Evolutionary conservation across 257 asterid species (phyloP), one percentile per base, ranked within the genome.

Genomic region (Nicotiana obtusifolia): DNA sequence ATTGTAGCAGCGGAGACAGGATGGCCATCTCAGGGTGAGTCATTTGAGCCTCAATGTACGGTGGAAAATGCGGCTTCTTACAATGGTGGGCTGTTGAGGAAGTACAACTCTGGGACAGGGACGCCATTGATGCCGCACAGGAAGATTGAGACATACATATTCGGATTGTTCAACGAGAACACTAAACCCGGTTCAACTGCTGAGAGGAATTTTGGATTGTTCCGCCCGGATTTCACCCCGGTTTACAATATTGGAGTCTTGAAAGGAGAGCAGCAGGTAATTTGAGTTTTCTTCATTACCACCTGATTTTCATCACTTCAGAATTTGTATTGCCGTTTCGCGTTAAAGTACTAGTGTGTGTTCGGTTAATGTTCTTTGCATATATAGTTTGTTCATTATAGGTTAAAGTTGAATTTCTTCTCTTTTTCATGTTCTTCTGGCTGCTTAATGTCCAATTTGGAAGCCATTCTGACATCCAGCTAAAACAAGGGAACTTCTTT

Each of bases 1-100:
- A 89, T 95, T 3, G 93, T 89, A 7, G 94, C 87, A 3, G 98
- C 94, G 1, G 99, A 95, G 85, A 92, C 99, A 1, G 99, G 99
- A 15, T 95, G 99, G 99, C 85, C 99, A 5, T 85, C 98, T 4
- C 37, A 22, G 2, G 98, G 98, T 0, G 98, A 92, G 57, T 33
- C 69, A 0, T 87, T 80, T 77, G 97, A 92, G 88, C 93, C 95
- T 4, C 85, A 88, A 47, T 91, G 97, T 87, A 90, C 91, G 0
- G 85, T 87, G 24, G 91, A 44, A 49, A 95, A 95, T 57, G 98
- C 99, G 11, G 89, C 82, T 11, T 83, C 98, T n/a, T 95, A 92
- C 49, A 91, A 90, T 11, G 93, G 90, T 1, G 98, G 92, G 5
- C 75, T 95, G 64, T 88, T 95, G 53, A 86, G 61, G 88, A 87